phyloP scores from a whole-genome alignment of 257 asterid genomes.

The Gentiana dahurica region DNA sequence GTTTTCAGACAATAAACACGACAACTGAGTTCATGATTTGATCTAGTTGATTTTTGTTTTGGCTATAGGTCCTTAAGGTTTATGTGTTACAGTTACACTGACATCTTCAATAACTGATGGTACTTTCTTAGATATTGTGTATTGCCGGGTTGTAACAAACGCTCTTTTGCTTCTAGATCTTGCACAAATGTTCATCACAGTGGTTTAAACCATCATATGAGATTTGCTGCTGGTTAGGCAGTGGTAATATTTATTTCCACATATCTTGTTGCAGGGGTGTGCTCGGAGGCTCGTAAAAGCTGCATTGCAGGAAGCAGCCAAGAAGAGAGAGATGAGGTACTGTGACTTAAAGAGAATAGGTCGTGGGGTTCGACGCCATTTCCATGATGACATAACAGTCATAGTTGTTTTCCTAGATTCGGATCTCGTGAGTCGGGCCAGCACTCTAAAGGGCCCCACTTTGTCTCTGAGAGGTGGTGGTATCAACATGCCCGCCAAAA shows the following conservation, averaged over 20 bases:
- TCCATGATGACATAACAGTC: conserved; percentile 41
- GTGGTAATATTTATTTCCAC: neutral
- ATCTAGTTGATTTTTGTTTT: no score
- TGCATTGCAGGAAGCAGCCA: conserved; percentile 46
- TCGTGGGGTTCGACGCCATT: conserved; percentile 39
- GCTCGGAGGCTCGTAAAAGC: conserved; percentile 37
- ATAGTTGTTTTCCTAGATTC: conserved; percentile 31
- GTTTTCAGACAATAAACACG: no score
- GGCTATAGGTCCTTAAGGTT: no score
- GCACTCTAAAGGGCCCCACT: conserved; percentile 27
- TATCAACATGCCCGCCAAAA: conserved; percentile 22
- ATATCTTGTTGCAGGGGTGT: conserved; percentile 28
- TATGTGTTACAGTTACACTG: no score
- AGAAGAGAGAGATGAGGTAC: conserved; percentile 49
- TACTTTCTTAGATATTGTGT: no score
- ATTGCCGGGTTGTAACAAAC: no score
- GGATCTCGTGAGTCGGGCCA: conserved; percentile 35
- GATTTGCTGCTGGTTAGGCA: neutral
- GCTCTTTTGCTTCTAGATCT: neutral
- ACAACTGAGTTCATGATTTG: no score
- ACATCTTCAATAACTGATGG: no score
- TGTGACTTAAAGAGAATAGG: conserved; percentile 41
- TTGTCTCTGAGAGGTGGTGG: conserved; percentile 33
- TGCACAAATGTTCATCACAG: no score
- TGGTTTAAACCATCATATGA: neutral